Evolutionary conservation across 768 basidiomycete species (phyloP).

Genomic region (Leucocoprinus birnbaumii): DNA sequence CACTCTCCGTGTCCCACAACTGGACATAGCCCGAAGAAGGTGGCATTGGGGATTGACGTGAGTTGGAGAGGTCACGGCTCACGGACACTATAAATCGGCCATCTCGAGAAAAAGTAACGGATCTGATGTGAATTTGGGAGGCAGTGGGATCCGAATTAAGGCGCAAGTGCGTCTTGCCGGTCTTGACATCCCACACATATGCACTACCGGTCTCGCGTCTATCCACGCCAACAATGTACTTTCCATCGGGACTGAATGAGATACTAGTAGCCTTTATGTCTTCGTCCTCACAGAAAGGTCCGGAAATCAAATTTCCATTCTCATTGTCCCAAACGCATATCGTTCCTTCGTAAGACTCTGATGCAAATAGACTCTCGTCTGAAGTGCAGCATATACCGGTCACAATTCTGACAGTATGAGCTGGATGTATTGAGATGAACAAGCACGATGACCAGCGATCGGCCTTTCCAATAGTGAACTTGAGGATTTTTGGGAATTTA

Average conservation of each 20-base stretch:
- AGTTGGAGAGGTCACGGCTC: too few species aligned
- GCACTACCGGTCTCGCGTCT: conserved; percentile 11
- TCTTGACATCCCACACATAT: conserved; percentile 19
- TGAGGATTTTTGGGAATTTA: conserved; percentile 12
- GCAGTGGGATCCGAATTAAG: too few species aligned
- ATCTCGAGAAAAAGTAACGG: too few species aligned
- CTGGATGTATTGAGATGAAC: conserved; percentile 14
- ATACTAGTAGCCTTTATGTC: too few species aligned
- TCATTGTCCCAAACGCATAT: conserved; percentile 19
- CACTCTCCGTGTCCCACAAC: too few species aligned
- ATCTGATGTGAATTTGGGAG: too few species aligned
- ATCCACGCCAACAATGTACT: conserved; percentile 19
- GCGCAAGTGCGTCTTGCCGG: background rate
- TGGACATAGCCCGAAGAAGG: too few species aligned
- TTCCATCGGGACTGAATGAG: conserved; percentile 27
- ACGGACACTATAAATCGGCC: too few species aligned
- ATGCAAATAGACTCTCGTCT: conserved; percentile 21
- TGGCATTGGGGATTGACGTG: too few species aligned
- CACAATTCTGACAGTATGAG: too few species aligned
- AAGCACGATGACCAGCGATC: conserved; percentile 17
- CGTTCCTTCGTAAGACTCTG: conserved; percentile 24
- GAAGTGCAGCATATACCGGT: conserved; percentile 15
- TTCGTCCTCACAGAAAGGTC: too few species aligned
- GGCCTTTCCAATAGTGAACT: conserved; percentile 10
- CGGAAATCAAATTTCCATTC: conserved; percentile 11